Evolutionary conservation across 805 yeast genomes (phyloP).

Genomic region (Danielia oregonensis): DNA sequence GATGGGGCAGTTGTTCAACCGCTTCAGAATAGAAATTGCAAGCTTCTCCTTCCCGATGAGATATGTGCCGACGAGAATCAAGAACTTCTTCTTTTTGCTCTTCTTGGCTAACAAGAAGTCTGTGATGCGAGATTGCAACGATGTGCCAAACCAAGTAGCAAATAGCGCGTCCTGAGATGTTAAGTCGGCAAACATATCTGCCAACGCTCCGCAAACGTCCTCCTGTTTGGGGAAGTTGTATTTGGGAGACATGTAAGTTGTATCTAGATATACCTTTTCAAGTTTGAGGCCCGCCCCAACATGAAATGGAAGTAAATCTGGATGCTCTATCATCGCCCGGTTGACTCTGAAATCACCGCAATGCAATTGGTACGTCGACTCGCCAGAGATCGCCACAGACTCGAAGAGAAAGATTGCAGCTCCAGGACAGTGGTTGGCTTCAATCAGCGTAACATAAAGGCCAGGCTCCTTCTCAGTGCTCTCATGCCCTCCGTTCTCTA

Average conservation of each 20-base stretch:
- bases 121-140: constrained; percentile 37
- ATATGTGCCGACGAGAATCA: constrained; percentile 80
- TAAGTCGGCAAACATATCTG: constrained; percentile 45
- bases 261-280: constrained; percentile 76
- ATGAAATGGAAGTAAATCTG: constrained; percentile 20
- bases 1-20: constrained; percentile 46
- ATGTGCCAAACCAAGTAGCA: constrained; percentile 30
- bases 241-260: constrained; percentile 78
- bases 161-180: constrained; percentile 18
- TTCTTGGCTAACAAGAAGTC: constrained; percentile 22
- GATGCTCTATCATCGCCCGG: constrained; percentile 44
- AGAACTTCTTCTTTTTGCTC: constrained; percentile 33
- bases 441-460: constrained; percentile 55
- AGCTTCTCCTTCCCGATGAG: constrained; percentile 89
- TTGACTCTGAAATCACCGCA: constrained; percentile 92
- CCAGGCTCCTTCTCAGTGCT: constrained; percentile 22
- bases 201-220: constrained; percentile 58
- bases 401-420: constrained; percentile 78
- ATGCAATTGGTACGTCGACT: constrained; percentile 50
- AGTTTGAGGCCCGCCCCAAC: constrained; percentile 22
- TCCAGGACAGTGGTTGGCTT: constrained; percentile 98
- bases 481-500: constrained; percentile 17
- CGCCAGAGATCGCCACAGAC: constrained; percentile 24
- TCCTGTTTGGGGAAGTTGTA: constrained; percentile 78
- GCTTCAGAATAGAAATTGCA: constrained; percentile 62